These are phyloP conservation scores for Microbotryum violaceum DNA, from an alignment of 1,284 basidiomycete species.

Conservation along the genomic window DNA sequence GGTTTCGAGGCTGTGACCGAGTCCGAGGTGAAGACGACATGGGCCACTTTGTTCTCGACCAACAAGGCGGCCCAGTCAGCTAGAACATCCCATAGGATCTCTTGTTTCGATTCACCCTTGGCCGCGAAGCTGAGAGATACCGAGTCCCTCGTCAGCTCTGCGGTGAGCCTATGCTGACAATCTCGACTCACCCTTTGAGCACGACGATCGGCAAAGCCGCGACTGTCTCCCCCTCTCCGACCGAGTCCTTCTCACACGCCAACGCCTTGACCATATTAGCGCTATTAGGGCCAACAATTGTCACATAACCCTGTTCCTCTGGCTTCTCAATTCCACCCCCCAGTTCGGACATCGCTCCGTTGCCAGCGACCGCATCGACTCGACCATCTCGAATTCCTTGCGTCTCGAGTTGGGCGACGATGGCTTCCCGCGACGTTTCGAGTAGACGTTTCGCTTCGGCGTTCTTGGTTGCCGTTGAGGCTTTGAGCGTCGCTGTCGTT, in stretches of 20 bases:
- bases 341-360: conserved; percentile 72
- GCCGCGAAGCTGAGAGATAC: conserved; percentile 48
- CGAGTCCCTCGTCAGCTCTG: not conserved
- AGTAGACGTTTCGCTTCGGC: conserved; percentile 1
- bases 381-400: conserved; percentile 55
- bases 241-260: not conserved
- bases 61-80: conserved; percentile 78
- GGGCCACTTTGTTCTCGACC: conserved; percentile 74
- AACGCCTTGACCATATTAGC: conserved; percentile 7
- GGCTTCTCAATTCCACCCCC: conserved; percentile 44
- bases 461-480: conserved; percentile 1
- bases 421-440: conserved; percentile 26
- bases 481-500: not conserved
- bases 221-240: conserved; percentile 45
- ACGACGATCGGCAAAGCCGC: conserved; percentile 67
- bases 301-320: not conserved
- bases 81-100: conserved; percentile 67
- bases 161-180: conserved; percentile 48
- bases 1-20: conserved; percentile 79
- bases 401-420: conserved; percentile 26
- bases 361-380: conserved; percentile 69
- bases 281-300: conserved; percentile 22
- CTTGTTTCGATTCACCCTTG: conserved; percentile 56
- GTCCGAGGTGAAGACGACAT: conserved; percentile 85
- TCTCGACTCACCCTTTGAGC: conserved; percentile 34